Conservation (phyloP, 2,329 filamentous ascomycete genomes). For the Fusarium lateritium region DNA sequence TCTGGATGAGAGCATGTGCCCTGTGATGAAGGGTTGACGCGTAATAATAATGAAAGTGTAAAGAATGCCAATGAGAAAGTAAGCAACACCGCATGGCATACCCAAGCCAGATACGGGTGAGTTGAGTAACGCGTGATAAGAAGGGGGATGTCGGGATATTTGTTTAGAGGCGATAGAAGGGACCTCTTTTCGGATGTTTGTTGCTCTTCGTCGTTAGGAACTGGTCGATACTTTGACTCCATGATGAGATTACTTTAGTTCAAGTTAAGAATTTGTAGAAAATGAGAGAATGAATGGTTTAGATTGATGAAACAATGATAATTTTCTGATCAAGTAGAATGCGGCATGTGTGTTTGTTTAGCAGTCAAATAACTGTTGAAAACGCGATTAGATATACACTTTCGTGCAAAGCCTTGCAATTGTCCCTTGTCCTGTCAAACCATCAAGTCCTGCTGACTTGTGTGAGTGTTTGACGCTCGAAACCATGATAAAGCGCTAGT, state of each 20-base stretch:
- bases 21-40: background rate
- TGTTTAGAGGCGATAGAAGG: conserved; percentile 11
- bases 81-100: conserved; percentile 29
- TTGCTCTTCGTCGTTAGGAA: conserved; percentile 35
- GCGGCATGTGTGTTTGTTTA: background rate
- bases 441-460: background rate
- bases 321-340: background rate
- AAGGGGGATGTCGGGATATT: background rate
- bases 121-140: background rate
- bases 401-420: background rate
- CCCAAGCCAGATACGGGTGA: conserved; percentile 24
- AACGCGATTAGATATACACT: background rate
- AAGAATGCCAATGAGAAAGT: conserved; percentile 35
- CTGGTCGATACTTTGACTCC: conserved; percentile 18
- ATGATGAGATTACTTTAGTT: background rate
- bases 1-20: conserved; percentile 2
- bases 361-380: background rate
- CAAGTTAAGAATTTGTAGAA: background rate
- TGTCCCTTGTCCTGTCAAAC: background rate
- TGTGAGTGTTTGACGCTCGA: background rate
- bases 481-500: background rate
- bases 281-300: background rate
- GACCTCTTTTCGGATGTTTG: conserved; percentile 28
- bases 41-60: conserved; percentile 24
- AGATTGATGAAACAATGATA: background rate